phyloP scores from a whole-genome alignment of 2,329 filamentous ascomycete species.

The Ilyonectria destructans region DNA sequence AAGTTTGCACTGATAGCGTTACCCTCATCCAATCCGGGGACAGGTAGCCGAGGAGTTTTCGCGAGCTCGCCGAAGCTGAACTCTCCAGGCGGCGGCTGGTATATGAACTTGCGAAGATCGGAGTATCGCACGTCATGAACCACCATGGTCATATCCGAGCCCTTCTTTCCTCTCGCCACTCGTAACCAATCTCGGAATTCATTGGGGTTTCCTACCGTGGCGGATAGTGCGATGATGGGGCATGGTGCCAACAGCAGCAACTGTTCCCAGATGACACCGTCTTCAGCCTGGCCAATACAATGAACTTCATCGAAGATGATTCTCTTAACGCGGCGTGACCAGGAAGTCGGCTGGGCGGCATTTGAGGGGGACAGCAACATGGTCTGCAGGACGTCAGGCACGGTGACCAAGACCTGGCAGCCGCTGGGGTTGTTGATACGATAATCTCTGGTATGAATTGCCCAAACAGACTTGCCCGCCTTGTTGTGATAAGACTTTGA shows the following conservation, averaged over 20 bases:
- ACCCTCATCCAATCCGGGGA: constrained; percentile 63
- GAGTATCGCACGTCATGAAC: constrained; percentile 81
- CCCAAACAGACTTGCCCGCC: constrained; percentile 80
- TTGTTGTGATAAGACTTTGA: constrained; percentile 75
- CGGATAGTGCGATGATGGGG: constrained; percentile 85
- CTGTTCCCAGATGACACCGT: constrained; percentile 86
- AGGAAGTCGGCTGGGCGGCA: constrained; percentile 68
- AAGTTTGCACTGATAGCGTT: constrained; percentile 65
- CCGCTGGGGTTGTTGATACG: constrained; percentile 81
- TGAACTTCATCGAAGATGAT: constrained; percentile 91
- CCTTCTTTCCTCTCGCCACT: constrained; percentile 75
- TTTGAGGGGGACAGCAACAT: constrained; percentile 80
- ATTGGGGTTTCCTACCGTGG: constrained; percentile 83
- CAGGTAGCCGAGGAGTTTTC: constrained; percentile 58
- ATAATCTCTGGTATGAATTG: constrained; percentile 83
- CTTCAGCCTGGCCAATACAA: constrained; percentile 83
- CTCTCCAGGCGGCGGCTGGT: constrained; percentile 66
- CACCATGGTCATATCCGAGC: constrained; percentile 77
- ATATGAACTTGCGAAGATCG: constrained; percentile 83
- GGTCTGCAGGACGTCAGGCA: constrained; percentile 85
- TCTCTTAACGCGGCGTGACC: constrained; percentile 78
- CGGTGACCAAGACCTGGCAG: constrained; percentile 84
- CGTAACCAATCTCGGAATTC: constrained; percentile 81
- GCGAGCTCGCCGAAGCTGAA: constrained; percentile 69
- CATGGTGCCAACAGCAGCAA: constrained; percentile 82